Conservation (phyloP, 805 yeast species). For the Komagataella populi region DNA sequence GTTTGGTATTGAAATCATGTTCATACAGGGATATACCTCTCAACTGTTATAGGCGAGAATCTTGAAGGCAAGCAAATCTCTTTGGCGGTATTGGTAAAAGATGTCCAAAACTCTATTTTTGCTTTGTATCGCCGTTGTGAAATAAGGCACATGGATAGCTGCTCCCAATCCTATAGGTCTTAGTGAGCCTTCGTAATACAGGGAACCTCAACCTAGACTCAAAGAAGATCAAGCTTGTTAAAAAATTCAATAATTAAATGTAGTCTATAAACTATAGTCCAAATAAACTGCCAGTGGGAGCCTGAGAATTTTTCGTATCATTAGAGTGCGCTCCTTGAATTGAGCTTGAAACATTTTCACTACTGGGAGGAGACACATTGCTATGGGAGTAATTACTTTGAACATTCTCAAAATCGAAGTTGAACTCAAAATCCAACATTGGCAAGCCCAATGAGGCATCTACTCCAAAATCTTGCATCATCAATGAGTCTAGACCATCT, state of each 20-base stretch:
- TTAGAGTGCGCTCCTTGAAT: not conserved
- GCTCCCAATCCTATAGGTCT: no score
- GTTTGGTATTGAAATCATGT: no score
- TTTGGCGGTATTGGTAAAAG: no score
- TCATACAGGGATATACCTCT: no score
- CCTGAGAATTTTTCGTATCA: not conserved
- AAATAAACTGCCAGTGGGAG: not conserved
- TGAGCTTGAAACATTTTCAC: not conserved
- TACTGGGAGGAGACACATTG: not conserved
- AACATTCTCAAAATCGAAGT: constrained; percentile 3
- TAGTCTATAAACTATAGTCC: not conserved
- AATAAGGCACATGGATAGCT: no score
- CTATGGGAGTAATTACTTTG: not conserved
- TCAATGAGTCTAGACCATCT: constrained; percentile 11
- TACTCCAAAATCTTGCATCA: constrained; percentile 50
- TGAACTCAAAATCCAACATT: constrained; percentile 35
- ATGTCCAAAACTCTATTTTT: no score
- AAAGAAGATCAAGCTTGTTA: not conserved
- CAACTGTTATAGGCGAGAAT: no score
- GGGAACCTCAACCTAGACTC: not conserved
- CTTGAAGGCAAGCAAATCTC: no score
- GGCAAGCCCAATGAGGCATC: constrained; percentile 74
- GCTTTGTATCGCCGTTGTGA: no score
- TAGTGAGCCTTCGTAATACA: no score
- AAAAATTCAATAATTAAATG: not conserved